Conservation (phyloP, 2,329 filamentous ascomycete genomes). For the Pseudogymnoascus sp. region DNA sequence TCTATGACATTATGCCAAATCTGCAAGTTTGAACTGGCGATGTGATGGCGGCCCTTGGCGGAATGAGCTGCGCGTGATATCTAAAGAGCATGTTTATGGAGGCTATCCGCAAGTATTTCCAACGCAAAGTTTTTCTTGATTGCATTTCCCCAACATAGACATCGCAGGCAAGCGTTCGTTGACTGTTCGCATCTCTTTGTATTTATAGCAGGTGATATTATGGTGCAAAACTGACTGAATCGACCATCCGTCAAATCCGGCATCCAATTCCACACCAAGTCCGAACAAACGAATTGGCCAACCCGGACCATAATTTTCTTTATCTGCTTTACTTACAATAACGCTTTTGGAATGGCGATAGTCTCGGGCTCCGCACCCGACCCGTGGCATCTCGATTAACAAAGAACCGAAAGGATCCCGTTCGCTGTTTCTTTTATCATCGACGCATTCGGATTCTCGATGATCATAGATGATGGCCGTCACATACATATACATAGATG, state of each 20-base stretch:
- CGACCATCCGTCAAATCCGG: neutral
- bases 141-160: neutral
- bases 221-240: neutral
- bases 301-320: neutral
- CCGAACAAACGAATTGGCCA: neutral
- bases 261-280: neutral
- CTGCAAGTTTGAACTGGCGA: neutral
- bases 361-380: neutral
- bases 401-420: neutral
- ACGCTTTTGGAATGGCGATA: neutral
- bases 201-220: neutral
- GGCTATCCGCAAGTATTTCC: neutral
- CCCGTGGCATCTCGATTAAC: neutral
- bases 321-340: neutral
- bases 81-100: neutral
- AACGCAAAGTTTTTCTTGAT: neutral
- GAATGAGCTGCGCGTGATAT: neutral
- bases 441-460: neutral
- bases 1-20: constrained; percentile 5
- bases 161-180: neutral
- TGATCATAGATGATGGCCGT: neutral
- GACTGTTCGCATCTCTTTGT: neutral
- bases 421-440: neutral
- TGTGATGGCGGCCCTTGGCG: neutral
- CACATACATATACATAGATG: neutral